Evolutionary conservation across 2,329 filamentous ascomycete species (phyloP), one percentile per base, ranked within the genome.

Genomic region (Lecanicillium sp.): DNA sequence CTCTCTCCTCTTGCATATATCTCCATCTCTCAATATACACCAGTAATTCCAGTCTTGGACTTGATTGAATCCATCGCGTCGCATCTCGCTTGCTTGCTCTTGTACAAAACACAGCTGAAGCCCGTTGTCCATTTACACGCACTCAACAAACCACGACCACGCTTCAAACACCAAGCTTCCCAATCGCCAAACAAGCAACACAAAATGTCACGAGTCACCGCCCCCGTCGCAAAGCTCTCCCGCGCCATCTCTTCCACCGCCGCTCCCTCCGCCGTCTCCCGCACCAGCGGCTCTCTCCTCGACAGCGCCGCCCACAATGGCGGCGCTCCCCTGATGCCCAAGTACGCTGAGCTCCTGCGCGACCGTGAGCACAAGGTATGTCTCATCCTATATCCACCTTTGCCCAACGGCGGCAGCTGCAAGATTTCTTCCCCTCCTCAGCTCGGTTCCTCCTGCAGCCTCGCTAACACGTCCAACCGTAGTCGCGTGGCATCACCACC

Each of bases 121-220:
- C n/a, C n/a, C n/a, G n/a, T n/a, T n/a, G n/a, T n/a, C 19, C 9
- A 24, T 44, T 27, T 29, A 38, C 43, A 45, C 43, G 24, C 3
- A 26, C 26, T 45, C 26, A 23, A 26, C 39, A 48, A 42, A 38
- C 9, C 41, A 24, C 29, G 30, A 15, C 26, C 12, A 21, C 12
- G 10, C 17, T 20, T 17, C 17, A 6, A 27, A n/a, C 19, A 24
- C 23, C 23, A 17, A 10, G 4, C 21, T 37, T 30, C 26, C 27
- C 19, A 10, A 6, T 14, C 5, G 23, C 20, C 44, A 17, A 32
- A 35, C 42, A 46, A 45, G 47, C 4, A 26, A 10, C 15, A 17
- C 12, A 24, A 32, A 26, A 77, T 77, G 69, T 74, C 74, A 40
- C 66, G 75, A 59, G 66, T 78, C 52, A 72, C 73, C 14, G 67